A percentile compares a stretch with the other conserved stretches of the same genome.
Evolutionary conservation across 2,329 filamentous ascomycete genomes (phyloP).

Genomic region (Colletotrichum sp.): DNA sequence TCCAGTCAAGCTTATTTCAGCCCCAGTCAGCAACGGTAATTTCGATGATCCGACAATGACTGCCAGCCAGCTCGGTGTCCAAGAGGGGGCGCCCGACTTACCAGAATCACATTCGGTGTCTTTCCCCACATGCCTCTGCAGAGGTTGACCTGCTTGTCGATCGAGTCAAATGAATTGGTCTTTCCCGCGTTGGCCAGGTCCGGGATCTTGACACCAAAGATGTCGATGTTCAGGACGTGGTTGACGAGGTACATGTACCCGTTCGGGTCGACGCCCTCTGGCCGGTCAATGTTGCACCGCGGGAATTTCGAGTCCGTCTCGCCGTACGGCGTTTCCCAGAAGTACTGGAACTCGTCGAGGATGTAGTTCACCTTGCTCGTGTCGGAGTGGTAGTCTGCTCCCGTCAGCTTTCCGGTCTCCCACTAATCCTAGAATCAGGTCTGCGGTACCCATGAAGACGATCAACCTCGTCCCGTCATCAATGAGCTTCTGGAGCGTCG

Average conservation of each 20-base stretch:
- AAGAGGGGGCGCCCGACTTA: constrained; percentile 24
- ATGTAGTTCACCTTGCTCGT: constrained; percentile 61
- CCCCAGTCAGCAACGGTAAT: neutral
- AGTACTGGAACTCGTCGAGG: constrained; percentile 65
- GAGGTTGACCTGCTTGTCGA: constrained; percentile 30
- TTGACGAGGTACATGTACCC: constrained; percentile 50
- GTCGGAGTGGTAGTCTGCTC: constrained; percentile 61
- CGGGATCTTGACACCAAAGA: constrained; percentile 39
- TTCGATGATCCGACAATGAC: neutral
- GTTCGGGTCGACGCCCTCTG: constrained; percentile 42
- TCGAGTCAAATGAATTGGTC: constrained; percentile 39
- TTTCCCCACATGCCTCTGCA: constrained; percentile 27
- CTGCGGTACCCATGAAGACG: constrained; percentile 67
- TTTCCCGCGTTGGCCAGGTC: constrained; percentile 29
- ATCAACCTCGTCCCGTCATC: constrained; percentile 65
- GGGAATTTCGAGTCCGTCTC: constrained; percentile 63
- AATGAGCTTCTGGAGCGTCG: constrained; percentile 72
- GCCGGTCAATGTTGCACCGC: constrained; percentile 69
- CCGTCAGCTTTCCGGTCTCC: constrained; percentile 15
- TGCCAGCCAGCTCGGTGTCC: neutral
- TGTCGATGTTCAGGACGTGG: constrained; percentile 38
- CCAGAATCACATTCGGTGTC: constrained; percentile 37
- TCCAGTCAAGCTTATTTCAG: constrained; percentile 45
- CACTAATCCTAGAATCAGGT: accelerated
- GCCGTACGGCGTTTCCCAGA: constrained; percentile 77